Base-by-base conservation (phyloP, 2,329 filamentous ascomycete species). In the Monilinia aucupariae region DNA sequence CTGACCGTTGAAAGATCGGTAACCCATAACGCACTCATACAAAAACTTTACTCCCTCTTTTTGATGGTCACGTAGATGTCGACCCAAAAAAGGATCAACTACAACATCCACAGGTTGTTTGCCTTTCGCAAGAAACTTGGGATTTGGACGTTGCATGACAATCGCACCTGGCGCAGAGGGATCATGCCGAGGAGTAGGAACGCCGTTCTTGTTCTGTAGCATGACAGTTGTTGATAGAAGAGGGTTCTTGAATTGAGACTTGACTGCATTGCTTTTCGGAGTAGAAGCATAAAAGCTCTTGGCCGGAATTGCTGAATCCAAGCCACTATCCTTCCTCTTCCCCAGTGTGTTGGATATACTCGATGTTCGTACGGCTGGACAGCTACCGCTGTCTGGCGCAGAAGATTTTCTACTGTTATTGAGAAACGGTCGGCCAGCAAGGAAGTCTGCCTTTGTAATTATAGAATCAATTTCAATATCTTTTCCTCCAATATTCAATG, bases 11-110 rank as follows among this genome's bases (percentile, higher is more conserved):
- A 82, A 85, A 49, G 80, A 76, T 49, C 85, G 80, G 80, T 90
- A 82, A 6, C 87, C 87, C 87, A 90, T 90, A 0, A 90, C 85
- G 71, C 87, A 90, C 74, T 90, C 87, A 70, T 91, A 91, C 50
- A 91, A 73, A 69, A 91, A 90, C 56, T 83, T 78, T 0, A 90
- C 85, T 27, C 88, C 88, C 70, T 87, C 84, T 17, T 84, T 80
- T 71, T 91, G 88, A 72, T 91, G 88, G 15, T 83, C 81, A 34
- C 87, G 82, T 10, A 91, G 76, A 67, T 85, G 80, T 66, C 83
- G 85, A 9, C 78, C 76, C 20, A 91, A 72, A 13, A 88, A 74
- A 2, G 88, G 88, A 72, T 91, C 88, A 3, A 91, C 80, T 0
- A 90, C 87, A 1, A 91, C 87, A 73, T 90, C 88, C 1, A 90